A percentile compares a stretch with the other conserved stretches of the same genome.
Evolutionary conservation across 2,329 filamentous ascomycete species (phyloP).

Genomic region (Juglanconis oblonga): DNA sequence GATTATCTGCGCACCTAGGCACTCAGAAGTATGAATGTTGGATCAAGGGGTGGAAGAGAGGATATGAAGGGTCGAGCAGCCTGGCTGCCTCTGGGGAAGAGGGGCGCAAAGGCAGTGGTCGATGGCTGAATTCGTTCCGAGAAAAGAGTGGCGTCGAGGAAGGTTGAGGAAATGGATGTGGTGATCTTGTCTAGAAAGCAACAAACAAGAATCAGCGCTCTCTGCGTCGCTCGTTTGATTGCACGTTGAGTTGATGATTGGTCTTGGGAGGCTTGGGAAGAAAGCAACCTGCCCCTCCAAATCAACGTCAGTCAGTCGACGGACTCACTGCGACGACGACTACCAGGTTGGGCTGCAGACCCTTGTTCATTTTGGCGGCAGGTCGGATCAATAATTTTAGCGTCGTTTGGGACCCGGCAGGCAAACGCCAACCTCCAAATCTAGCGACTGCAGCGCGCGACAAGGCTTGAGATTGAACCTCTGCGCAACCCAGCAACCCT

Average conservation of each 20-base stretch:
- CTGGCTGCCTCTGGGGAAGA: conserved; percentile 9
- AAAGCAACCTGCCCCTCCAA: conserved; percentile 16
- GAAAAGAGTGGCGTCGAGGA: not conserved
- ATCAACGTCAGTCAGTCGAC: conserved; percentile 15
- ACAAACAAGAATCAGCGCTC: not conserved
- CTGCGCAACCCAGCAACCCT: conserved; percentile 1
- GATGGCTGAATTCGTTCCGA: not conserved
- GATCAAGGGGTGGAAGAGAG: conserved; percentile 21
- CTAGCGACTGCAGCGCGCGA: conserved; percentile 14
- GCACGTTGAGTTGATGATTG: not conserved
- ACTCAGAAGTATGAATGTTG: conserved; percentile 19
- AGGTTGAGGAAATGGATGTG: not conserved
- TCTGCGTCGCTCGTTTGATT: not conserved
- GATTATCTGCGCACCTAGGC: conserved; percentile 22
- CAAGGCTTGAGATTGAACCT: not conserved
- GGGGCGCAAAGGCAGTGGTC: conserved; percentile 7
- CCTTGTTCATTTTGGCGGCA: not conserved
- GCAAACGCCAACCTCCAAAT: conserved; percentile 2
- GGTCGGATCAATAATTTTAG: conserved; percentile 7
- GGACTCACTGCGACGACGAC: not conserved
- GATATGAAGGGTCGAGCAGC: conserved; percentile 12
- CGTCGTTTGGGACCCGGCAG: not conserved
- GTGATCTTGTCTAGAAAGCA: not conserved
- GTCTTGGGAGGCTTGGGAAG: not conserved
- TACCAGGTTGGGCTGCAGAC: not conserved